Conservation (phyloP, 2,329 filamentous ascomycete genomes). For the Xylaria sp. region DNA sequence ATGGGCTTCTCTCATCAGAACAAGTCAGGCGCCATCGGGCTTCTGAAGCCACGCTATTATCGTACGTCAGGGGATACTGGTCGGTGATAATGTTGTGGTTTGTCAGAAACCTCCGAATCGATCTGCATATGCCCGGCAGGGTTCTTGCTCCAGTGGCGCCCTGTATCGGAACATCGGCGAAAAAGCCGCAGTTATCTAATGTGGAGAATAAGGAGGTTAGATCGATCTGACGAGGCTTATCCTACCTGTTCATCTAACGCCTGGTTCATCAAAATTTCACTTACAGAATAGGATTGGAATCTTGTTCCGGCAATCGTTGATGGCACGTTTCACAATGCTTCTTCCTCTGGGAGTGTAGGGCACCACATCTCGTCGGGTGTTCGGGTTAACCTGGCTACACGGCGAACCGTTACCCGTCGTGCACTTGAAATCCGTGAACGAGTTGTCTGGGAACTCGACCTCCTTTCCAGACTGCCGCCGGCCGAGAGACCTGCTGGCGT, state of each 20-base stretch:
- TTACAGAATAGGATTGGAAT: background rate
- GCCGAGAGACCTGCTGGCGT: background rate
- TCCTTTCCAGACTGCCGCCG: background rate
- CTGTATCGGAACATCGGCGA: background rate
- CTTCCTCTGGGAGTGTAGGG: background rate
- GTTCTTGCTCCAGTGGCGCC: background rate
- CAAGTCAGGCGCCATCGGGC: background rate
- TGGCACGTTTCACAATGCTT: background rate
- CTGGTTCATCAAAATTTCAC: too few relatives aligned
- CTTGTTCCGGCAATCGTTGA: background rate
- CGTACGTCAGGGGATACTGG: background rate
- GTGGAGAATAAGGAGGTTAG: background rate
- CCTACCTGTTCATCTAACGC: too few relatives aligned
- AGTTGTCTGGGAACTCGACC: background rate
- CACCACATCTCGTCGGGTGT: background rate
- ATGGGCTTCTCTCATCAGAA: background rate
- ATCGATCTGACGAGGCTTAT: background rate
- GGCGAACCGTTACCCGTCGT: background rate
- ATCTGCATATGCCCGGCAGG: background rate
- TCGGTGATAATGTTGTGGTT: background rate
- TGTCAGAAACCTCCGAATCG: background rate
- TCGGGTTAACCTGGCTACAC: background rate
- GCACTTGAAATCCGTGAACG: background rate
- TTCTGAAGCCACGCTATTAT: background rate
- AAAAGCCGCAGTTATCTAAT: background rate